Conservation (phyloP, 345 rosid species). For the Salix viminalis region DNA sequence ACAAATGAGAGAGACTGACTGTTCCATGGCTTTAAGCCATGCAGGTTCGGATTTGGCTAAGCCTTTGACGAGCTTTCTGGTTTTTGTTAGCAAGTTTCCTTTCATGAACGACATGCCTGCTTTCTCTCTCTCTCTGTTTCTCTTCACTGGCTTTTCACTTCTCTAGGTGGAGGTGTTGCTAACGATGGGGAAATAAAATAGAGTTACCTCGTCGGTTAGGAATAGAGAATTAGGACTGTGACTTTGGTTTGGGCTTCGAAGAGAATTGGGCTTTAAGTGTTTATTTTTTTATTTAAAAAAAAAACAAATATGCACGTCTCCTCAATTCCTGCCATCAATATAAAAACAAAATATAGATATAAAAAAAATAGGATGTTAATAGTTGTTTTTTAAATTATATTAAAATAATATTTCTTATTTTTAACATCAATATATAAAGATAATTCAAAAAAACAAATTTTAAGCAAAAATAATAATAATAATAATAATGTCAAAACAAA, state of each 20-base stretch:
- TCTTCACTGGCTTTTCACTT: not conserved
- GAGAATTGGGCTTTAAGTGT: not conserved
- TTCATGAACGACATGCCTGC: conserved; percentile 65
- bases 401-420: too few species aligned
- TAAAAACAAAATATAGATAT: too few species aligned
- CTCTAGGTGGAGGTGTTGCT: too few species aligned
- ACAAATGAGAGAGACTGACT: conserved; percentile 32
- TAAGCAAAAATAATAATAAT: too few species aligned
- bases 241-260: not conserved
- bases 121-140: not conserved
- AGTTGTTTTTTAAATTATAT: too few species aligned
- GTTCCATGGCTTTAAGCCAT: conserved; percentile 95
- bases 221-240: not conserved
- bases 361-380: too few species aligned
- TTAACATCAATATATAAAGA: too few species aligned
- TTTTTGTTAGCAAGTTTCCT: conserved; percentile 72
- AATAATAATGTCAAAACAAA: too few species aligned
- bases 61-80: conserved; percentile 83
- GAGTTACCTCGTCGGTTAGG: not conserved
- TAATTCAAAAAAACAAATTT: too few species aligned
- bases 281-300: not conserved
- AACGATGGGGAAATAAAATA: not conserved
- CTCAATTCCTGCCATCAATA: too few species aligned
- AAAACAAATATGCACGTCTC: too few species aligned
- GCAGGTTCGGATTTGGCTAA: conserved; percentile 65